Evolutionary conservation across 2,329 filamentous ascomycete species (phyloP).

Genomic region (Aureobasidium sp.): DNA sequence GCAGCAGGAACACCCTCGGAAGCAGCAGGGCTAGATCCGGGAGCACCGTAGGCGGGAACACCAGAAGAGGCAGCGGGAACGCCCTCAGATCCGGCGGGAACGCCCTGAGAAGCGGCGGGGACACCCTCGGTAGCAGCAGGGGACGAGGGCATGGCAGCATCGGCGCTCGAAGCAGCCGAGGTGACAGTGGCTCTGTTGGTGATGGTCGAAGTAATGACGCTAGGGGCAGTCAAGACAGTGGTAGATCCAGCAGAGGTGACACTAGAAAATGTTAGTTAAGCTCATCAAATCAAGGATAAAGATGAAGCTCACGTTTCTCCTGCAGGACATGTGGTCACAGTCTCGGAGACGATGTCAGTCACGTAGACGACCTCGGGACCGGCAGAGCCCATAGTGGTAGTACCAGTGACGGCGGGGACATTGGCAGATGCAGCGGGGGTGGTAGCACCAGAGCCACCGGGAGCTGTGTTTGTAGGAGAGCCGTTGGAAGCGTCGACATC

Average conservation of each 20-base stretch:
- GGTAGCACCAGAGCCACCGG: background rate
- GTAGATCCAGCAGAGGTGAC: background rate
- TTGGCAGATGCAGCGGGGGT: background rate
- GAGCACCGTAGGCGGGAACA: background rate
- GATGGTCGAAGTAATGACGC: constrained; percentile 6
- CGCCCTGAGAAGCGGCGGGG: background rate
- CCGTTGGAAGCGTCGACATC: background rate
- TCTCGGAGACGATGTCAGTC: constrained; percentile 10
- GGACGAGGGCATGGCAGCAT: background rate
- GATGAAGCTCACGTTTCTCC: background rate
- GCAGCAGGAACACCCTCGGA: background rate
- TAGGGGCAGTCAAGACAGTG: constrained; percentile 8
- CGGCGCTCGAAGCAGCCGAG: background rate
- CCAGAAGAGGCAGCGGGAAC: background rate
- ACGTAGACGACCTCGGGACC: constrained; percentile 8
- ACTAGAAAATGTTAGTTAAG: no score
- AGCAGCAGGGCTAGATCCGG: background rate
- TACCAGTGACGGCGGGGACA: background rate
- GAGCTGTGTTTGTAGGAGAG: background rate
- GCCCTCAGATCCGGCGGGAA: background rate
- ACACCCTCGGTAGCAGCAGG: background rate
- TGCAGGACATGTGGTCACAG: constrained; percentile 11
- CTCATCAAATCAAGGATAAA: no score
- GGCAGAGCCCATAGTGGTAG: background rate
- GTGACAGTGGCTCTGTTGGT: background rate